These are phyloP conservation scores for Talaromyces sp. DNA, from an alignment of 2,329 filamentous ascomycete species.

Conservation along the genomic window DNA sequence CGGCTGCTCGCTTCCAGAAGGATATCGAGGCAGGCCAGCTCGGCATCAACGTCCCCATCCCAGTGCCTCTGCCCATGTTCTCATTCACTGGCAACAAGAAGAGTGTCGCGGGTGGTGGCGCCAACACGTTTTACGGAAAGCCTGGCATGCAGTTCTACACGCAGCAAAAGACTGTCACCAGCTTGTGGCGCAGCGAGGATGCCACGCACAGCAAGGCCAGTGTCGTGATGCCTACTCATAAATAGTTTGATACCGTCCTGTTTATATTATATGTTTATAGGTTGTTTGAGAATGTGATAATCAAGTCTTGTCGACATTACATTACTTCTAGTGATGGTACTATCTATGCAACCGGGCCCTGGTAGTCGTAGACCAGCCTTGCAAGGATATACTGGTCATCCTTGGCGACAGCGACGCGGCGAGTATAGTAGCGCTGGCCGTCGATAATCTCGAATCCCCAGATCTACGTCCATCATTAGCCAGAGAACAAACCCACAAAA, in stretches of 20 bases:
- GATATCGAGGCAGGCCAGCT: constrained; percentile 62
- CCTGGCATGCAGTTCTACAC: constrained; percentile 93
- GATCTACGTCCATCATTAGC: constrained; percentile 24
- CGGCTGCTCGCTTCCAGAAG: constrained; percentile 57
- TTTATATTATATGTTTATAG: no score
- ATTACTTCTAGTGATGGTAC: no score
- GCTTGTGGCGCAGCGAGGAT: constrained; percentile 81
- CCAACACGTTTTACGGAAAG: constrained; percentile 91
- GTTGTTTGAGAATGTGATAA: no score
- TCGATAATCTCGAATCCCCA: constrained; percentile 43
- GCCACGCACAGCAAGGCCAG: constrained; percentile 78
- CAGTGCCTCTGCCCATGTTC: constrained; percentile 58
- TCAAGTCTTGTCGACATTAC: no score
- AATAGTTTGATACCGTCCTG: background rate
- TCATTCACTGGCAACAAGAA: constrained; percentile 72
- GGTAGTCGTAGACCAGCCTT: constrained; percentile 37
- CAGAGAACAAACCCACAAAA: background rate
- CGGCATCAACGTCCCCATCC: constrained; percentile 62
- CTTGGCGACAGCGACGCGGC: constrained; percentile 37
- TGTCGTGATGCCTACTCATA: constrained; percentile 68
- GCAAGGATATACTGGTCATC: constrained; percentile 28
- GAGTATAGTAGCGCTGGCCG: constrained; percentile 36
- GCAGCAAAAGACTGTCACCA: constrained; percentile 94
- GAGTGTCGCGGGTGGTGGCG: constrained; percentile 83
- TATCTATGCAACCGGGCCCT: background rate